Percentiles rank a stretch among this genome's conserved stretches.
phyloP scores from a whole-genome alignment of 352 stramenopile genomes.

The Nothophytophthora sp. region DNA sequence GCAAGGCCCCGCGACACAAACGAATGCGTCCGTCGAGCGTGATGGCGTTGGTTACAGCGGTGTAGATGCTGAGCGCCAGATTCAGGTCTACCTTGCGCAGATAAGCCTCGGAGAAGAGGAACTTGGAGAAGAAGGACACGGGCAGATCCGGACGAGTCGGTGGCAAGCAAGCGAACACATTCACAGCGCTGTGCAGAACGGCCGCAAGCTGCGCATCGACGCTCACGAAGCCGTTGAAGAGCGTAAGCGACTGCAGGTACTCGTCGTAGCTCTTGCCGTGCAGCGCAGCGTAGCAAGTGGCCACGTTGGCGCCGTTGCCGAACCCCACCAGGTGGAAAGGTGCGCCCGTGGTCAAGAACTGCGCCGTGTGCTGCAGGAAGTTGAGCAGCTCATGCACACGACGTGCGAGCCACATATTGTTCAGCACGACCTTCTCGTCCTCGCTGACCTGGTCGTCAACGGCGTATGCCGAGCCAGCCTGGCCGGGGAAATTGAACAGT shows the following conservation, averaged over 20 bases:
- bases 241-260: conserved; percentile 69
- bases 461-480: conserved; percentile 77
- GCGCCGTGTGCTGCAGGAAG: conserved; percentile 67
- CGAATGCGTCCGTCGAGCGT: conserved; percentile 87
- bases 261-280: conserved; percentile 46
- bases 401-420: conserved; percentile 88
- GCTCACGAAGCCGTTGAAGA: conserved; percentile 86
- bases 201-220: conserved; percentile 78
- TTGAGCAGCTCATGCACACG: conserved; percentile 85
- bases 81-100: conserved; percentile 83
- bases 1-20: conserved; percentile 76
- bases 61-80: conserved; percentile 93
- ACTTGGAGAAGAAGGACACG: conserved; percentile 89
- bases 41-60: conserved; percentile 91
- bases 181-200: conserved; percentile 79
- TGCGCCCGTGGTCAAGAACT: conserved; percentile 64
- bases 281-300: conserved; percentile 60
- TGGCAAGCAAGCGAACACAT: conserved; percentile 87
- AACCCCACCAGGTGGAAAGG: conserved; percentile 91
- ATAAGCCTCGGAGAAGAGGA: conserved; percentile 93
- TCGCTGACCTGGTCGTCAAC: conserved; percentile 23
- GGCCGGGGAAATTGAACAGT: conserved; percentile 92
- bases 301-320: conserved; percentile 89
- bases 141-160: conserved; percentile 79
- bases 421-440: conserved; percentile 51